A percentile compares a stretch with the other conserved stretches of the same genome.
phyloP scores from a whole-genome alignment of 257 asterid species.

The Forsythia viridissima region DNA sequence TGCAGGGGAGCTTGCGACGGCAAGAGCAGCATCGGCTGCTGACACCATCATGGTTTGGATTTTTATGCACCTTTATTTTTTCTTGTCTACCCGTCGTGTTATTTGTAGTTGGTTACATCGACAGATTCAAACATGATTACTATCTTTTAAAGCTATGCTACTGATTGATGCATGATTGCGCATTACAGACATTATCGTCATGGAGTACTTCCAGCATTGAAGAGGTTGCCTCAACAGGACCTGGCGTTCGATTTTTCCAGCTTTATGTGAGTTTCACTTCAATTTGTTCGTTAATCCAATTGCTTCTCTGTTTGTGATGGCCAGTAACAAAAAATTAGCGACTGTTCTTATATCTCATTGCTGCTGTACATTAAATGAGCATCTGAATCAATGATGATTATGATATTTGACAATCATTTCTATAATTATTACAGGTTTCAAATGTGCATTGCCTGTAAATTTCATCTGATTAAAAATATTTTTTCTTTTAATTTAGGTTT shows the following conservation, averaged over 20 bases:
- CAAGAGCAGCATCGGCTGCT: conserved; percentile 75
- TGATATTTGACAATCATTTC: neutral
- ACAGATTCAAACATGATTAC: neutral
- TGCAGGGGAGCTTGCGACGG: conserved; percentile 87
- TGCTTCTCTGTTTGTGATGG: conserved; percentile 1
- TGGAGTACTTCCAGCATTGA: conserved; percentile 74
- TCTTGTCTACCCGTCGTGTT: neutral
- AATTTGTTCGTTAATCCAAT: conserved; percentile 1
- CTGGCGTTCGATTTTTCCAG: conserved; percentile 80
- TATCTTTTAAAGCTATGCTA: conserved; percentile 3
- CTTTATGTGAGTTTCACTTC: conserved; percentile 62
- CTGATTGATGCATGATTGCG: conserved; percentile 26
- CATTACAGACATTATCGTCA: conserved; percentile 65
- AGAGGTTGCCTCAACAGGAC: conserved; percentile 85
- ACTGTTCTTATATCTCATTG: neutral
- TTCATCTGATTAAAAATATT: conserved; percentile 13
- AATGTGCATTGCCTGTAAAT: neutral
- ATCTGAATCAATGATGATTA: neutral
- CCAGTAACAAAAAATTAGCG: neutral
- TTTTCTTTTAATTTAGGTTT: conserved; percentile 43
- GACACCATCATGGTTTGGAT: conserved; percentile 75
- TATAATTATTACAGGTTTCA: neutral
- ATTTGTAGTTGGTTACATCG: conserved; percentile 1
- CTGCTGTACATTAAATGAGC: conserved; percentile 2
- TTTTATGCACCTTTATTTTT: conserved; percentile 9